Evolutionary conservation across 805 yeast genomes (phyloP).

Genomic region (Candida silvicultrix): DNA sequence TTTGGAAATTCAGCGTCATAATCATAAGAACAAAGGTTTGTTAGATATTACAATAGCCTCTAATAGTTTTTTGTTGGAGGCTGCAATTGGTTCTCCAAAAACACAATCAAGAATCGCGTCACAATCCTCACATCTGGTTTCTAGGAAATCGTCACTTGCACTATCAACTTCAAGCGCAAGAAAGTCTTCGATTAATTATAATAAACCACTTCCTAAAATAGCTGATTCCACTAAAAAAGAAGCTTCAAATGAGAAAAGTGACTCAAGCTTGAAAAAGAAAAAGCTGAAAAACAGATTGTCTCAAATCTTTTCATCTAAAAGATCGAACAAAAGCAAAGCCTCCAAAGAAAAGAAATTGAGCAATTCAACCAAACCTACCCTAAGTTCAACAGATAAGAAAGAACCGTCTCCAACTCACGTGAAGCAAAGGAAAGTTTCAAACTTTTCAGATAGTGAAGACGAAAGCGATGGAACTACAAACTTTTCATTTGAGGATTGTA

Average conservation of each 20-base stretch:
- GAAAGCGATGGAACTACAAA: slow-evolving; percentile 1
- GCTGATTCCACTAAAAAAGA: slow-evolving; percentile 1
- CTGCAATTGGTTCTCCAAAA: not conserved
- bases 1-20: slow-evolving; percentile 14
- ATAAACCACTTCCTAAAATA: slow-evolving; percentile 16
- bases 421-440: not conserved
- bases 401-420: too few species aligned
- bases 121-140: not conserved
- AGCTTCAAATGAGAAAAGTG: slow-evolving; percentile 6
- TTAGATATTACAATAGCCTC: slow-evolving; percentile 13
- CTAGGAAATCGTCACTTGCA: not conserved
- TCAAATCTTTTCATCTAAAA: slow-evolving; percentile 14
- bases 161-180: slow-evolving; percentile 11
- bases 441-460: not conserved
- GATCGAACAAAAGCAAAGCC: not conserved
- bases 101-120: not conserved
- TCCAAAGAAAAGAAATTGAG: too few species aligned
- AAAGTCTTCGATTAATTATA: slow-evolving; percentile 13
- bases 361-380: not conserved
- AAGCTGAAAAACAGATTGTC: slow-evolving; percentile 19
- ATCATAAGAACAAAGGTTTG: slow-evolving; percentile 4
- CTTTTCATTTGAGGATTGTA: slow-evolving; percentile 7
- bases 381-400: too few species aligned
- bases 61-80: slow-evolving; percentile 14
- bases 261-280: not conserved